Percentiles rank a stretch among this genome's conserved stretches.
Conservation (phyloP, 805 yeast species). For the Yarrowia sp. region DNA sequence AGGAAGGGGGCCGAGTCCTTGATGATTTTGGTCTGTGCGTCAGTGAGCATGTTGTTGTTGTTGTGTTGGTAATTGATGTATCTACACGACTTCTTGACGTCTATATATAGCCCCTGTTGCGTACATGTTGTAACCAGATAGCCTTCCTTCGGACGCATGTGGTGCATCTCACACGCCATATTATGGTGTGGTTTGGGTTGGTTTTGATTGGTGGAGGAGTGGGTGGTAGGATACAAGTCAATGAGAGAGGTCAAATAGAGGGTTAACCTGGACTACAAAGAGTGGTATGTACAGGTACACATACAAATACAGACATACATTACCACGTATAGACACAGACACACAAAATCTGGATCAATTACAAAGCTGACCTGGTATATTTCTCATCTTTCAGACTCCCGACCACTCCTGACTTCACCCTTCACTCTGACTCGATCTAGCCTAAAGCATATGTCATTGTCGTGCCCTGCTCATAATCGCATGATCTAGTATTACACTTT, state of each 20-base stretch:
- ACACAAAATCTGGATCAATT: too few species aligned
- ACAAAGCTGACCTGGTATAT: too few species aligned
- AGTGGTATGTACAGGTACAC: too few species aligned
- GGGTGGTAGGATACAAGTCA: neutral
- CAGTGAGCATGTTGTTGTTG: slow-evolving; percentile 21
- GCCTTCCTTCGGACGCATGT: neutral
- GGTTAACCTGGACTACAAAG: neutral
- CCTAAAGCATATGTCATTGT: too few species aligned
- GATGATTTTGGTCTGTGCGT: slow-evolving; percentile 30
- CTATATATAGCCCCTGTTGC: neutral
- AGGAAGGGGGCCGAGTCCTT: slow-evolving; percentile 48
- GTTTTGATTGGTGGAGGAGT: neutral
- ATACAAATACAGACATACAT: too few species aligned
- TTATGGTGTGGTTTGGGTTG: slow-evolving; percentile 1
- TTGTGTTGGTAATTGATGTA: neutral
- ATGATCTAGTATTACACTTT: neutral
- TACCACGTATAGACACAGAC: too few species aligned
- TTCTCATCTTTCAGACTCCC: too few species aligned
- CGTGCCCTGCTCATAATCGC: too few species aligned
- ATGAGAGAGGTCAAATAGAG: neutral
- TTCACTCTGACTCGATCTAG: neutral
- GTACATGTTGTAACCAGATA: neutral
- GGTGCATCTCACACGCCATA: slow-evolving; percentile 15
- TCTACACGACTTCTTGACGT: neutral
- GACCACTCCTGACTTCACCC: too few species aligned